Evolutionary conservation across 345 rosid species (phyloP), one percentile per base, ranked within the genome.

Genomic region (Bruguiera sexangula): DNA sequence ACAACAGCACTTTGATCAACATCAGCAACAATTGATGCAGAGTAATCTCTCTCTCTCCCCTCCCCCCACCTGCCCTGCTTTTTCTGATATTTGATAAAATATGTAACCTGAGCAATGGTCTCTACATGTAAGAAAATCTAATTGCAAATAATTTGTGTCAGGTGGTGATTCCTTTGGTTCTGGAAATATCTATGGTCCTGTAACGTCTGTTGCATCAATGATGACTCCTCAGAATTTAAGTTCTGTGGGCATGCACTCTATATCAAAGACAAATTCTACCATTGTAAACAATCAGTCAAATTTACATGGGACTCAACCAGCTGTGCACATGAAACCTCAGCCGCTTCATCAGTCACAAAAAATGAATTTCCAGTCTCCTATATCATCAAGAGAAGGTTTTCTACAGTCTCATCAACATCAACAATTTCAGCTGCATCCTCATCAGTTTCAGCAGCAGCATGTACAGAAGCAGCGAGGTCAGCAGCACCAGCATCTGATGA

Each of bases 131-230:
- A 24, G 31, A 21, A 65, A 48, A 69, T 73, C 60, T 70, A 65
- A 78, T 48, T 60, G 43, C 55, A 30, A 62, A 57, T 43, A 51
- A 73, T 71, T 60, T 26, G 67, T 76, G 36, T 78, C 85, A 94
- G 99, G 90, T 79, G 96, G 81, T 62, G 91, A 85, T 72, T 73
- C 85, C 71, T 66, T 86, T 18, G 89, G 86, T 62, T 75, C 95
- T 70, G 97, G 90, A 72, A 91, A 76, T 76, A 78, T 81, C 59
- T 81, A 78, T 74, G 86, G 86, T 62, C 78, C 76, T 60, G 85
- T 82, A 77, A 70, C 91, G 19, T 78, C 87, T 54, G 80, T 62
- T 65, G 93, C 87, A 75, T 77, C 86, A 34, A 58, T 85, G 64
- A 75, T 69, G 64, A 87, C 73, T 75, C 54, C 86, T 73, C 97